Evolutionary conservation across 2,329 filamentous ascomycete genomes (phyloP).

Genomic region (Zelopaecilomyces penicillatus): DNA sequence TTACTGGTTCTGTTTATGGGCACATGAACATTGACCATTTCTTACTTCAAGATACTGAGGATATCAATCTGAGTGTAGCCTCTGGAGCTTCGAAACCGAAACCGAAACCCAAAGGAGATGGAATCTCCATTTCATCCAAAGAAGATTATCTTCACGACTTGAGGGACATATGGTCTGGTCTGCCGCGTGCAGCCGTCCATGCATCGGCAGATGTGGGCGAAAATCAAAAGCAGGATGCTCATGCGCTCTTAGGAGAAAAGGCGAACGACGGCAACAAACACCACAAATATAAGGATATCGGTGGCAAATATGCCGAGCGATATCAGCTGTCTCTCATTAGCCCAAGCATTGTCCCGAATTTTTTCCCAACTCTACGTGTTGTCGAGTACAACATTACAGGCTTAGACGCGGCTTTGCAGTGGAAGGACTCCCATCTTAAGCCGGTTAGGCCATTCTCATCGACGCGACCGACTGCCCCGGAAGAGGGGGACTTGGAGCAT

Average conservation of each 20-base stretch:
- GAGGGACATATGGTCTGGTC: slow-evolving; percentile 64
- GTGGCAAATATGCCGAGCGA: slow-evolving; percentile 74
- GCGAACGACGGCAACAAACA: slow-evolving; percentile 15
- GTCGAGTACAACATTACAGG: slow-evolving; percentile 88
- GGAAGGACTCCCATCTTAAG: slow-evolving; percentile 28
- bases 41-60: slow-evolving; percentile 75
- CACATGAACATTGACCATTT: slow-evolving; percentile 99
- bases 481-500: neutral
- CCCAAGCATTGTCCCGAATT: slow-evolving; percentile 87
- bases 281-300: slow-evolving; percentile 43
- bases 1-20: slow-evolving; percentile 71
- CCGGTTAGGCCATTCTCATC: slow-evolving; percentile 5
- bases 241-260: slow-evolving; percentile 14
- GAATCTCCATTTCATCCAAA: slow-evolving; percentile 55
- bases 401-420: slow-evolving; percentile 48
- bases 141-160: slow-evolving; percentile 68
- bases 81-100: slow-evolving; percentile 17
- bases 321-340: slow-evolving; percentile 75
- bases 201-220: slow-evolving; percentile 9
- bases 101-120: slow-evolving; percentile 26
- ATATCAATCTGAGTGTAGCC: slow-evolving; percentile 52
- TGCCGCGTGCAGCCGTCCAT: slow-evolving; percentile 48
- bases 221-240: slow-evolving; percentile 9
- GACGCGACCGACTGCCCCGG: neutral
- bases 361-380: slow-evolving; percentile 83